Base-by-base conservation (phyloP, 306 rosid species). In the Prunus salicina region DNA sequence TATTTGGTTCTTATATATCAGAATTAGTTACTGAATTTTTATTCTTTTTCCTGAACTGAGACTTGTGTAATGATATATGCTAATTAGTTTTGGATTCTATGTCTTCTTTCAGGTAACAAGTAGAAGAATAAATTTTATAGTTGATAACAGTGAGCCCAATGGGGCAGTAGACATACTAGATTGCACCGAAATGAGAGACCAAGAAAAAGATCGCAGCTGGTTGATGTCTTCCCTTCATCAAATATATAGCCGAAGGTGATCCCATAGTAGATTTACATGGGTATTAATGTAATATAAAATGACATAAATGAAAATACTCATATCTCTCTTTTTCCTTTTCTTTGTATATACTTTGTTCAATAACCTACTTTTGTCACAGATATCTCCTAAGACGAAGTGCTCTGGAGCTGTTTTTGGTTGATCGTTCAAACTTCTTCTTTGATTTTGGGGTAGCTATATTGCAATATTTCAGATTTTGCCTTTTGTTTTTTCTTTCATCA, bases 321-420 rank as follows among this genome's bases (percentile, higher is more conserved):
- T 34, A 49, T 69, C 38, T 43, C 30, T 71, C 22, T 56, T 72
- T 72, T 16, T 64, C 81, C 43, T 64, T 55, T 64, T 30, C 16
- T 16, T 6, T 16, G 16, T 10, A 19, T 72, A 49, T 16, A 41
- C 25, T 45, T 45, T 24, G n/a, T 68, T n/a, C 13, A 32, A 30
- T 57, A 14, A 51, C 32, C 25, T 69, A 6, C 74, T 74, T 60
- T 58, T 57, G 30, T 51, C 61, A 18, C 88, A 95, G 99, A 81
- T 95, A 92, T 88, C 96, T 95, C 68, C 91, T 95, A 52, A 87
- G 98, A 88, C 89, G 97, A 89, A 92, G 98, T 88, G 97, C 99
- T 67, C 81, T 95, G 71, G 99, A 95, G 87, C 87, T 95, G 78
- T 92, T 95, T 84, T 87, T 89, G 99, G 88, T 92, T 81, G 97